Evolutionary conservation across 2,329 filamentous ascomycete genomes (phyloP).

Genomic region (Neocucurbitaria cava): DNA sequence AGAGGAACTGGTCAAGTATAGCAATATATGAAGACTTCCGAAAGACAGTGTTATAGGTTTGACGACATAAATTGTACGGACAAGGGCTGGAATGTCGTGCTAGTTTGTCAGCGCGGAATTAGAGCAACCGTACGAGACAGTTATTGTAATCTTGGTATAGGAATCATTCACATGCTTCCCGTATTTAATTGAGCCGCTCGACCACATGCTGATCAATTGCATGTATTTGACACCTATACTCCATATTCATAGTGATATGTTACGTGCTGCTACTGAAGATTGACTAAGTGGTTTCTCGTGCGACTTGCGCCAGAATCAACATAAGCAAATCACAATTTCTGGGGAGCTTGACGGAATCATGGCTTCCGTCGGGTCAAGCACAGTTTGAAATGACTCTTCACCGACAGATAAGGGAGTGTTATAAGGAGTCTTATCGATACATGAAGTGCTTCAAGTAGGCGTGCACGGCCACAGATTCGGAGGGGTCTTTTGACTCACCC

Average conservation of each 20-base stretch:
- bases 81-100: neutral
- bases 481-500: slow-evolving; percentile 32
- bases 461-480: slow-evolving; percentile 14
- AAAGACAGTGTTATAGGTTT: neutral
- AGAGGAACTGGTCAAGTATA: neutral
- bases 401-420: slow-evolving; percentile 21
- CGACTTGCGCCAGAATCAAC: too few species aligned
- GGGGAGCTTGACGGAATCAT: neutral
- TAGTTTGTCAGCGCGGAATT: slow-evolving; percentile 45
- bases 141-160: neutral
- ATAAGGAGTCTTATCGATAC: slow-evolving; percentile 24
- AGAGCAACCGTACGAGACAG: slow-evolving; percentile 1
- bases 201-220: neutral
- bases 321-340: neutral
- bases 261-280: neutral
- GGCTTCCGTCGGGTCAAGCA: neutral
- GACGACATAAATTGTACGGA: neutral
- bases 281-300: too few species aligned
- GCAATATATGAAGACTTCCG: neutral
- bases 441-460: slow-evolving; percentile 20
- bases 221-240: neutral
- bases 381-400: slow-evolving; percentile 4
- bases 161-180: neutral
- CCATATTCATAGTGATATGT: neutral
- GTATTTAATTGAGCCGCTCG: neutral